Base-by-base conservation (phyloP, 345 rosid genomes). In the Litchi chinensis region DNA sequence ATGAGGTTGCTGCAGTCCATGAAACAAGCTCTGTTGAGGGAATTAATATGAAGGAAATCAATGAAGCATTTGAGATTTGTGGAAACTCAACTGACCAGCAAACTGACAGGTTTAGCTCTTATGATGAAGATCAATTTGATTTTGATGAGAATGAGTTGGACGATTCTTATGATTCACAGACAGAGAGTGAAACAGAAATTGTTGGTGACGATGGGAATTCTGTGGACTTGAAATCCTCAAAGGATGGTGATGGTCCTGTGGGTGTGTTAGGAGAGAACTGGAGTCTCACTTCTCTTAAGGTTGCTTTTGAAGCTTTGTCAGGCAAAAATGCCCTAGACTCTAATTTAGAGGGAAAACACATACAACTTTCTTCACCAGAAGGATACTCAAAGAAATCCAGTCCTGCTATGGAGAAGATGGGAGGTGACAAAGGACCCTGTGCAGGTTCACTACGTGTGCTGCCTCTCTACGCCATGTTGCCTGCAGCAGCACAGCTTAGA, bases 391-490 rank as follows among this genome's bases (percentile, higher is more conserved):
- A 82, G 80, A 85, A 76, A 68, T 22, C 73, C 21, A 76, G 65
- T 69, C n/a, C 68, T 66, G 54, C 10, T 39, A 79, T 74, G 73
- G 85, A 79, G 81, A 83, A 72, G 32, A 75, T 32, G 9, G 82
- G 70, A 28, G 83, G 80, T 76, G 48, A 76, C 79, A 81, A 64
- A 74, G 80, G 79, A 56, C 39, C n/a, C 60, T 32, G 65, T 69
- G 26, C 71, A 60, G 81, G 86, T 71, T 70, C 84, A 10, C 71
- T 95, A 81, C 86, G 77, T 64, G 96, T 93, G 74, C 86, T 93
- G 71, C 98, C 98, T 37, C 97, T 95, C 73, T 95, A 91, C 75
- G 98, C 98, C 9, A 93, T 92, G 94, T 89, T 95, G 78, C 89
- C 98, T 74, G 92, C 97, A 80, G 90, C 88, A 68, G 93, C 89